Base-by-base conservation (phyloP, 352 stramenopile genomes). In the Phytophthora meadii region DNA sequence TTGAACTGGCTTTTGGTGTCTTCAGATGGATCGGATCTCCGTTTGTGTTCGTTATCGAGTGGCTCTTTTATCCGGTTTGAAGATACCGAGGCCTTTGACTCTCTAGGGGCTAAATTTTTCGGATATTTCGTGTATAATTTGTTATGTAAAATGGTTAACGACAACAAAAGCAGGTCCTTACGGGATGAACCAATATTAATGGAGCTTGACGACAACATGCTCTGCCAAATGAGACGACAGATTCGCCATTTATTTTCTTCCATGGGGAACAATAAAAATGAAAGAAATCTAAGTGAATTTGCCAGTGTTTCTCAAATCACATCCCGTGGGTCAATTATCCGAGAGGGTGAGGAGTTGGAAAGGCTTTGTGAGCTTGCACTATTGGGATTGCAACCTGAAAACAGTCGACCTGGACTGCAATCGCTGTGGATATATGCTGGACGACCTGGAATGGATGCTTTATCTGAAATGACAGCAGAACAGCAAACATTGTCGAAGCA, bases 1-100 rank as follows among this genome's bases (percentile, higher is more conserved):
- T 30, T 78, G 19, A 54, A 77, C 4, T 61, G 68, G 41, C 37
- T 85, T 0, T 8, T 82, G 17, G 54, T 85, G 11, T 77, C 76
- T 17, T 54, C 61, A 0, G 59, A 79, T 36, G 67, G 60, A 3
- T 57, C 27, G 0, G 57, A 77, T 12, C 46, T 81, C 28, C 70
- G 73, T 4, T 57, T 82, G 3, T 72, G 63, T 6, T 55, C 58
- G 17, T 15, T 84, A 8, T 39, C 45, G 15, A 41, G 48, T 51
- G 54, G 65, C 3, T 14, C 0, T 3, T 69, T 68, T 53, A 3
- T 48, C 8, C 61, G 37, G 8, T 66, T 58, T 30, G 48, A 39
- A n/a, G 51, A 58, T 6, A 47, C 42, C 1, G 34, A 61, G 7
- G 50, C 61, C 7, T 44, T 17, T 22, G 22, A 62, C 17, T 44